Conservation (phyloP, 768 basidiomycete genomes). For the Mycena sanguinolenta region DNA sequence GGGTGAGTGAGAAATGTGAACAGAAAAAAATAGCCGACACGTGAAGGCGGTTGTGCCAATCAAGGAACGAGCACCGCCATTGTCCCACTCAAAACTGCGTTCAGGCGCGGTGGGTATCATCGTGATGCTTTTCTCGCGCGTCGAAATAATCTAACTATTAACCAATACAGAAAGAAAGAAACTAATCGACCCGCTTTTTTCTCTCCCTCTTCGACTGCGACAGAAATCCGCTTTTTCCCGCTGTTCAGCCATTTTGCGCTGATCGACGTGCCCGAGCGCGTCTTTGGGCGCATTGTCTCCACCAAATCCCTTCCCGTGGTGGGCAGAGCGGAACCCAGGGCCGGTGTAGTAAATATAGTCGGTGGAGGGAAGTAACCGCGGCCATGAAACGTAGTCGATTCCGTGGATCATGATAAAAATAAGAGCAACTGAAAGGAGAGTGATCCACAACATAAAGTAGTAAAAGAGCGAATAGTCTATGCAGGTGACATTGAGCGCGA, state of each 20-base stretch:
- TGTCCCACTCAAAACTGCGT: too few species aligned
- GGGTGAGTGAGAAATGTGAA: conserved; percentile 1
- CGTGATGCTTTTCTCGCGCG: too few species aligned
- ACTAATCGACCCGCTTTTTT: conserved; percentile 82
- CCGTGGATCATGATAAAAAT: conserved; percentile 87
- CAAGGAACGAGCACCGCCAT: too few species aligned
- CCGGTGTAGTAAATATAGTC: conserved; percentile 91
- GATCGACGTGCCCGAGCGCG: conserved; percentile 51
- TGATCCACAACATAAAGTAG: conserved; percentile 87
- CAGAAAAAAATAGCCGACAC: background rate
- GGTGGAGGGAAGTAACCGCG: conserved; percentile 85
- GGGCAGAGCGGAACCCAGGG: conserved; percentile 84
- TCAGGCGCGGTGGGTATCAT: too few species aligned
- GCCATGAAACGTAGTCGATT: conserved; percentile 96
- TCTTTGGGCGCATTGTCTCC: conserved; percentile 43
- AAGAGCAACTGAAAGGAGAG: conserved; percentile 70
- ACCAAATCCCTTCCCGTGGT: conserved; percentile 81
- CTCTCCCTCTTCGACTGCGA: conserved; percentile 85
- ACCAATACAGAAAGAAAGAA: too few species aligned
- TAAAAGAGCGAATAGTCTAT: conserved; percentile 88
- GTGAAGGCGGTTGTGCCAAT: too few species aligned
- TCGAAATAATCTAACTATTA: too few species aligned
- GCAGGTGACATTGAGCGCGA: conserved; percentile 10
- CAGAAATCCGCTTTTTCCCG: conserved; percentile 58
- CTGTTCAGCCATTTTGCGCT: conserved; percentile 54